phyloP scores from a whole-genome alignment of 805 yeast species.

The Cyberlindnera galapagoensis region DNA sequence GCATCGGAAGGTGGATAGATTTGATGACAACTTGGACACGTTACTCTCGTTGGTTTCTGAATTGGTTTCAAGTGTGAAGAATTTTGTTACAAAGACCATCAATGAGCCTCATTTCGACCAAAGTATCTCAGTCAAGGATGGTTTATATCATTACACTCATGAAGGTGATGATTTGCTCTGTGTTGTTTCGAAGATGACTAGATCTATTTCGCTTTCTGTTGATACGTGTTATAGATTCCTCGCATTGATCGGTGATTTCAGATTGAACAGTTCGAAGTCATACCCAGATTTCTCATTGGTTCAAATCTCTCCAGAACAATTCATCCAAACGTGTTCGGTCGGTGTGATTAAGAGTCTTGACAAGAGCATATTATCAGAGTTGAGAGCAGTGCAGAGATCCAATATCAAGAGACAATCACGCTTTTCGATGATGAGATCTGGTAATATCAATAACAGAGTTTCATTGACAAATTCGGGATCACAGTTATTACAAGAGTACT shows the following conservation, averaged over 20 bases:
- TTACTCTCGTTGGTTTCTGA: conserved; percentile 56
- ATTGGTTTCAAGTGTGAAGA: conserved; percentile 57
- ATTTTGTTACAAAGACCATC: conserved; percentile 50
- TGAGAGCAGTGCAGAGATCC: conserved; percentile 17
- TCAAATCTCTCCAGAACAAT: conserved; percentile 51
- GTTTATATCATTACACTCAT: conserved; percentile 46
- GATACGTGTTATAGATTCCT: conserved; percentile 45
- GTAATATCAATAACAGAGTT: conserved; percentile 13
- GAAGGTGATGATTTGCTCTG: conserved; percentile 64
- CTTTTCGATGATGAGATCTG: conserved; percentile 30
- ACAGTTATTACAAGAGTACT: conserved; percentile 27
- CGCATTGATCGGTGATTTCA: conserved; percentile 59
- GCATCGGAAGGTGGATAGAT: conserved; percentile 16
- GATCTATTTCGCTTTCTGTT: conserved; percentile 43
- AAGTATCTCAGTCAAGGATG: conserved; percentile 14
- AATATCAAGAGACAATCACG: conserved; percentile 26
- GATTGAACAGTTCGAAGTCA: conserved; percentile 48
- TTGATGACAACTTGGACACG: conserved; percentile 44
- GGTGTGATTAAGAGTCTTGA: conserved; percentile 45
- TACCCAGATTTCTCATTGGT: conserved; percentile 60
- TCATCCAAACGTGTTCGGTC: conserved; percentile 53
- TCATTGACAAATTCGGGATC: conserved; percentile 24
- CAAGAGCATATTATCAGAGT: conserved; percentile 21
- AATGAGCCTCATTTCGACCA: conserved; percentile 28
- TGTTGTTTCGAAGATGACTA: conserved; percentile 54